Conservation (phyloP, 2,329 filamentous ascomycete genomes). For the Pestalotiopsis sp. region DNA sequence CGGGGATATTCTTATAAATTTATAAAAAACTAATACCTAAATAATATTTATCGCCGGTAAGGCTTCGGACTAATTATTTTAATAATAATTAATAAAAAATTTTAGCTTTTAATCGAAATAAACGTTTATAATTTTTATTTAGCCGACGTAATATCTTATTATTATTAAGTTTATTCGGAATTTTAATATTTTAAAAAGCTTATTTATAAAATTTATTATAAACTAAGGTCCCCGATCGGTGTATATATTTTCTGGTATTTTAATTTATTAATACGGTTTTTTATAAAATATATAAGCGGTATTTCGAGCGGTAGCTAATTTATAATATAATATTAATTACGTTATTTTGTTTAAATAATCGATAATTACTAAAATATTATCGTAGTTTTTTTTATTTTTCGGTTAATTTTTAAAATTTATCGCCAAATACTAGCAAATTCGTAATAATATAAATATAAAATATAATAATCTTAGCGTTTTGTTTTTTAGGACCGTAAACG, state of each 20-base stretch:
- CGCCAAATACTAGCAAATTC: neutral
- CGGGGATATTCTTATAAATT: neutral
- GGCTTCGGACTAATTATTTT: neutral
- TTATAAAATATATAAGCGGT: neutral
- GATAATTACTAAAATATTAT: neutral
- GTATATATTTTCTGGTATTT: neutral
- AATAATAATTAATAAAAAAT: neutral
- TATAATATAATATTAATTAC: neutral
- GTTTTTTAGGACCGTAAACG: neutral
- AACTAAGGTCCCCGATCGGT: neutral
- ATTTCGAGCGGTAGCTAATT: neutral
- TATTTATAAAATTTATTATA: neutral
- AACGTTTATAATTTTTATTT: neutral
- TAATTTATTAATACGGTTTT: neutral
- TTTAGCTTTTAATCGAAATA: neutral
- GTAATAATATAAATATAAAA: neutral
- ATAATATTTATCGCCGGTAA: neutral
- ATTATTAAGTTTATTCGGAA: neutral
- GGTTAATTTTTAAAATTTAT: neutral
- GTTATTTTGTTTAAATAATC: neutral
- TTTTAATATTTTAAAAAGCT: neutral
- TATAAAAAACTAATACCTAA: neutral
- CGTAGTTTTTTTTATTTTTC: neutral
- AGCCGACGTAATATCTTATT: neutral
- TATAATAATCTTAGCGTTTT: neutral